Evolutionary conservation across 805 yeast species (phyloP).

Genomic region (Vanderwaltozyma yarrowii): DNA sequence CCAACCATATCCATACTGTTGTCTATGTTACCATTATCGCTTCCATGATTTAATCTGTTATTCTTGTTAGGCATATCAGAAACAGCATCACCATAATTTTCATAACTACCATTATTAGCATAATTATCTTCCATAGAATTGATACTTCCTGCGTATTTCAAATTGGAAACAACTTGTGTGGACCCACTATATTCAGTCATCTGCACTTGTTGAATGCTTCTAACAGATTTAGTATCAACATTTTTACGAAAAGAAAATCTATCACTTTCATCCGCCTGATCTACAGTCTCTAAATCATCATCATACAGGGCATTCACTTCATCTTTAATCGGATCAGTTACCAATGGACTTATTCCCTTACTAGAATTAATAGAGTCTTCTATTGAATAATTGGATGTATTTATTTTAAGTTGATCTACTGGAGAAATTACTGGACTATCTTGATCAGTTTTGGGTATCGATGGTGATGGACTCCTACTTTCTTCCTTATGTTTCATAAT

Average conservation of each 20-base stretch:
- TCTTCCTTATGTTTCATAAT: conserved; percentile 9
- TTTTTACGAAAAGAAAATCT: conserved; percentile 3
- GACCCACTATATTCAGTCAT: background rate
- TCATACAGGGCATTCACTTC: background rate
- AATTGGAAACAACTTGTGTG: too few species aligned
- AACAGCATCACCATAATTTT: background rate
- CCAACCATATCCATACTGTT: too few species aligned
- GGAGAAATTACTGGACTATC: conserved; percentile 1
- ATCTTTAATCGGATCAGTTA: background rate
- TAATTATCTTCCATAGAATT: background rate
- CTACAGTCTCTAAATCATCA: background rate
- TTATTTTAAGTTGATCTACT: background rate
- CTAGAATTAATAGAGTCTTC: background rate
- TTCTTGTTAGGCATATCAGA: background rate
- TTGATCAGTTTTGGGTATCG: background rate
- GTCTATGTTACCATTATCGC: background rate
- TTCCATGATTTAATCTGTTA: background rate
- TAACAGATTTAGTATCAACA: background rate
- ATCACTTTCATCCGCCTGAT: background rate
- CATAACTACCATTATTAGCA: background rate
- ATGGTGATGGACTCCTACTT: conserved; percentile 4
- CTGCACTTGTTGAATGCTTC: background rate
- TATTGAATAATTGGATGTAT: background rate
- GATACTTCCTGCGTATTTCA: too few species aligned
- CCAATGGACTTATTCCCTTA: background rate